Percentiles rank a stretch among this genome's conserved stretches.
These are phyloP conservation scores for Fusarium beomiforme DNA, from an alignment of 2,329 filamentous ascomycete species.

Conservation along the genomic window DNA sequence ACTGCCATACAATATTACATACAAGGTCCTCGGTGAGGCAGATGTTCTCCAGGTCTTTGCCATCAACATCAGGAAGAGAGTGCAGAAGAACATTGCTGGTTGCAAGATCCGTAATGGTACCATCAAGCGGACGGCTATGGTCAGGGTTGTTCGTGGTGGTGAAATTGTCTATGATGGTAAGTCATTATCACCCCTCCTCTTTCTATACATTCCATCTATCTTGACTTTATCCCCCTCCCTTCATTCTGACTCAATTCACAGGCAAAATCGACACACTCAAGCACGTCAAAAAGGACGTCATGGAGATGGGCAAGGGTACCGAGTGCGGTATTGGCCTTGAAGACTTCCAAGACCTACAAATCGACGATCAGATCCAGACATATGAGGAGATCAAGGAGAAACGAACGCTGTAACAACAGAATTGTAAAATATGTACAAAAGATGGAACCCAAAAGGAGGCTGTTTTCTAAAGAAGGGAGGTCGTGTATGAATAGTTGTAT, in stretches of 20 bases:
- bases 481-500: constrained; percentile 27
- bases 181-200: constrained; percentile 47
- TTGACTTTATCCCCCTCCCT: not conserved
- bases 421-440: constrained; percentile 36
- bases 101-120: constrained; percentile 86
- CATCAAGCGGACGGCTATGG: constrained; percentile 70
- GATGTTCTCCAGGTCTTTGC: constrained; percentile 85
- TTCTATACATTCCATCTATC: not conserved
- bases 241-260: constrained; percentile 48
- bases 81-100: constrained; percentile 82
- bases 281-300: constrained; percentile 90
- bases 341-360: constrained; percentile 78
- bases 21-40: constrained; percentile 85
- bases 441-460: constrained; percentile 2
- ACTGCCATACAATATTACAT: constrained; percentile 72
- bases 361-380: constrained; percentile 87
- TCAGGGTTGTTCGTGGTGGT: constrained; percentile 76
- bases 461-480: not conserved
- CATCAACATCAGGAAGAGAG: constrained; percentile 79
- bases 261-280: constrained; percentile 85
- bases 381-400: constrained; percentile 84
- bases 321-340: constrained; percentile 93
- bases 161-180: constrained; percentile 84
- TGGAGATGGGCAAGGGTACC: constrained; percentile 88
- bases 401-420: constrained; percentile 60